A percentile compares a stretch with the other conserved stretches of the same genome.
Evolutionary conservation across 164 flowering plant species (phyloP).

Genomic region (Tetrastigma voinierianum): DNA sequence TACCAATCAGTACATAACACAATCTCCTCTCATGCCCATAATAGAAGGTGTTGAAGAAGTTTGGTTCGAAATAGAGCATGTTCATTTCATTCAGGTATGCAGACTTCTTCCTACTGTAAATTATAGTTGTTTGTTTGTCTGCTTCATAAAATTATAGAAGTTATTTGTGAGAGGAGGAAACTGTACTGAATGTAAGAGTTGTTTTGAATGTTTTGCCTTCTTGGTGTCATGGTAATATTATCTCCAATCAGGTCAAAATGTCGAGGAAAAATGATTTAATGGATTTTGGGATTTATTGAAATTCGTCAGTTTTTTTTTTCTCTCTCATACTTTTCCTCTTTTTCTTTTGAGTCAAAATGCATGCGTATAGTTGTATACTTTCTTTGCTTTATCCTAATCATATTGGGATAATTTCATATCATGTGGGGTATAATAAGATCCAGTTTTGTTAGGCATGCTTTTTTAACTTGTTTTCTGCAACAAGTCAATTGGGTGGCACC

Average conservation of each 20-base stretch:
- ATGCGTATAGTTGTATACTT: too few species aligned
- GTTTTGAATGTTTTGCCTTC: too few species aligned
- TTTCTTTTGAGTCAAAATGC: too few species aligned
- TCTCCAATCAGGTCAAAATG: too few species aligned
- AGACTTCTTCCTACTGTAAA: background rate
- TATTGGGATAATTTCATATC: background rate
- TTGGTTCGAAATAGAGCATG: slow-evolving; percentile 89
- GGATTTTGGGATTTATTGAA: too few species aligned
- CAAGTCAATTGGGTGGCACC: slow-evolving; percentile 1
- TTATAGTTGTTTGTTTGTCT: background rate
- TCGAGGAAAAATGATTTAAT: too few species aligned
- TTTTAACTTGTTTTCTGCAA: background rate
- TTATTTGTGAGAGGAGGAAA: too few species aligned
- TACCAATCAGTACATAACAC: slow-evolving; percentile 59
- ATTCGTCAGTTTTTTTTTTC: too few species aligned
- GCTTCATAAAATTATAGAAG: background rate
- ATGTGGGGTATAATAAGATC: background rate
- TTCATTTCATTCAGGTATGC: slow-evolving; percentile 86
- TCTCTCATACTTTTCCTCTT: too few species aligned
- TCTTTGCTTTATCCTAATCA: too few species aligned
- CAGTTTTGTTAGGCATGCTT: background rate
- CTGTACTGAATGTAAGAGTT: too few species aligned
- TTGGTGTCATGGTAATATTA: too few species aligned
- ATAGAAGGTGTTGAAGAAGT: slow-evolving; percentile 64
- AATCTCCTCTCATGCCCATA: slow-evolving; percentile 55